phyloP scores from a whole-genome alignment of 495 filamentous ascomycete species.

The Symbiotaphrina buchneri region DNA sequence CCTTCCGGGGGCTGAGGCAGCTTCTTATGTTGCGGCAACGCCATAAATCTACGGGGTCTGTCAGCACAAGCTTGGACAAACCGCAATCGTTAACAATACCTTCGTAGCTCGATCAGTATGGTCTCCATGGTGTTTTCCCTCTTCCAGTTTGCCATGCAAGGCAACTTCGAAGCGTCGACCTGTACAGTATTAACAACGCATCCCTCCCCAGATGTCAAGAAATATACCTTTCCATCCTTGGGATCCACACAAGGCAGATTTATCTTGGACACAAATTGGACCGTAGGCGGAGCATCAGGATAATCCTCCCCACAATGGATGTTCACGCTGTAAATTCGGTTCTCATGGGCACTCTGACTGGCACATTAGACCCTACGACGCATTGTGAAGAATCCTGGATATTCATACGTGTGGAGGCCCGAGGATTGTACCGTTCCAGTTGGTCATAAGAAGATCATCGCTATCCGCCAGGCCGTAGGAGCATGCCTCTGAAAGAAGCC shows the following conservation, averaged over 20 bases:
- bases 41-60: slow-evolving; percentile 56
- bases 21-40: slow-evolving; percentile 82
- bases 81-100: slow-evolving; percentile 19
- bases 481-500: slow-evolving; percentile 50
- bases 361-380: background rate
- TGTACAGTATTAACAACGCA: slow-evolving; percentile 9
- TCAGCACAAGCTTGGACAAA: slow-evolving; percentile 7
- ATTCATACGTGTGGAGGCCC: slow-evolving; percentile 89
- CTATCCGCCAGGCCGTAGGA: slow-evolving; percentile 90
- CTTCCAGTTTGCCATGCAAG: slow-evolving; percentile 72
- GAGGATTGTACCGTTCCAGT: slow-evolving; percentile 96
- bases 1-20: slow-evolving; percentile 85
- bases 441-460: slow-evolving; percentile 89
- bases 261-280: slow-evolving; percentile 80
- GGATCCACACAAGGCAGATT: slow-evolving; percentile 85
- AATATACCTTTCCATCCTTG: slow-evolving; percentile 43
- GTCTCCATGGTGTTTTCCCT: slow-evolving; percentile 83
- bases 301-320: slow-evolving; percentile 89
- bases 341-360: slow-evolving; percentile 75
- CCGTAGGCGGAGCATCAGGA: slow-evolving; percentile 66
- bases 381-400: background rate
- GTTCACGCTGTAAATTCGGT: slow-evolving; percentile 93
- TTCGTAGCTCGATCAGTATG: slow-evolving; percentile 71
- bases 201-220: background rate
- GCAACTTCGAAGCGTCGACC: slow-evolving; percentile 70